A percentile compares a stretch with the other conserved stretches of the same genome.
Conservation (phyloP, 768 basidiomycete species). For the Clavulina sp. region DNA sequence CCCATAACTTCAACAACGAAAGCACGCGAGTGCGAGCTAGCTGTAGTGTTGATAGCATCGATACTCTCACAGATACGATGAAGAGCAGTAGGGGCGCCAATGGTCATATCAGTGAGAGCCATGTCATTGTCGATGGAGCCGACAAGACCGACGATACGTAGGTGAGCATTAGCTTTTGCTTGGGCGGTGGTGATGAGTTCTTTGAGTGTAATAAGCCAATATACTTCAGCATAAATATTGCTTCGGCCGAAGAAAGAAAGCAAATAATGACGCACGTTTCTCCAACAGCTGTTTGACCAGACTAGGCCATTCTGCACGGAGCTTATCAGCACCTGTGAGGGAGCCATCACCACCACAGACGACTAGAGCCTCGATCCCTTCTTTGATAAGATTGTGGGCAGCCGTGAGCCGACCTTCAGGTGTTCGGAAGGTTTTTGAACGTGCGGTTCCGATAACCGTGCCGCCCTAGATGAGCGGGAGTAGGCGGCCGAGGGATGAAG, state of each 20-base stretch:
- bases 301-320: constrained; percentile 87
- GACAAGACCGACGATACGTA: constrained; percentile 94
- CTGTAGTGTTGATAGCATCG: constrained; percentile 96
- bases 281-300: constrained; percentile 51
- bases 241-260: neutral
- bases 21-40: constrained; percentile 86
- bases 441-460: constrained; percentile 90
- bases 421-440: constrained; percentile 70
- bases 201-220: constrained; percentile 15
- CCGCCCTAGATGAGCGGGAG: constrained; percentile 41
- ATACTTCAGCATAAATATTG: neutral
- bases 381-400: constrained; percentile 80
- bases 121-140: constrained; percentile 99
- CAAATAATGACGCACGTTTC: constrained; percentile 28
- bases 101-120: constrained; percentile 93
- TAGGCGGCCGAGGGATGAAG: neutral
- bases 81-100: constrained; percentile 88
- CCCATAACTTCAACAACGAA: constrained; percentile 99
- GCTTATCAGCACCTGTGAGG: constrained; percentile 87
- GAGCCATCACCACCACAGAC: constrained; percentile 98
- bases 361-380: constrained; percentile 91
- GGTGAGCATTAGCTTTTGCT: constrained; percentile 51
- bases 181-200: constrained; percentile 64
- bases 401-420: constrained; percentile 76
- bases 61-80: constrained; percentile 96